Conservation (phyloP, 768 basidiomycete species). For the Crassisporium funariophilum region DNA sequence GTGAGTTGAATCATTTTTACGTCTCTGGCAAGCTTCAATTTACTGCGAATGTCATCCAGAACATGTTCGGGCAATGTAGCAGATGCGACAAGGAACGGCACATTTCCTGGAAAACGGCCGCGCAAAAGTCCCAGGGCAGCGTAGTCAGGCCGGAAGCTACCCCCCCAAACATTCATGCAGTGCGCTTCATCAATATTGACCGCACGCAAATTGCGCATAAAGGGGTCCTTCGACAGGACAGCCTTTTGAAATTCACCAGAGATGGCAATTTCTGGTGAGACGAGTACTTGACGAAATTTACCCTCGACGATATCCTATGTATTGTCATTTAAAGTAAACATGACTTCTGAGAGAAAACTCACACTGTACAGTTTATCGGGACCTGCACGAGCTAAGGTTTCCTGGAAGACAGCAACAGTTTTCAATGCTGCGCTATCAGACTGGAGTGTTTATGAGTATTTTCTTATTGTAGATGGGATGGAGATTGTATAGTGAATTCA, state of each 20-base stretch:
- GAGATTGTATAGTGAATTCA: not conserved
- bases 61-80: constrained; percentile 22
- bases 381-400: constrained; percentile 9
- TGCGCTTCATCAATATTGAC: constrained; percentile 24
- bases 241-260: constrained; percentile 13
- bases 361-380: constrained; percentile 6
- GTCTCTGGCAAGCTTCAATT: constrained; percentile 14
- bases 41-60: constrained; percentile 17
- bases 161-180: constrained; percentile 22
- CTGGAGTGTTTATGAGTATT: constrained; percentile 1
- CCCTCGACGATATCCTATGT: constrained; percentile 4
- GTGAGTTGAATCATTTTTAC: constrained; percentile 9
- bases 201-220: constrained; percentile 10
- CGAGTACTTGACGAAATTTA: constrained; percentile 7
- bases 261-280: constrained; percentile 11
- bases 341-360: not conserved
- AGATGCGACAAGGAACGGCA: constrained; percentile 21
- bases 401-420: constrained; percentile 16
- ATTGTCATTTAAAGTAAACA: not conserved
- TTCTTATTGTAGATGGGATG: not conserved
- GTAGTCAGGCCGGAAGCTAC: constrained; percentile 20
- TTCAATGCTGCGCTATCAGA: not conserved
- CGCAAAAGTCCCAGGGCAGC: constrained; percentile 13
- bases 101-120: constrained; percentile 8
- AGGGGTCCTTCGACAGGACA: constrained; percentile 12